Conservation (phyloP, 352 stramenopile genomes). For the Blastocystis sp. region DNA sequence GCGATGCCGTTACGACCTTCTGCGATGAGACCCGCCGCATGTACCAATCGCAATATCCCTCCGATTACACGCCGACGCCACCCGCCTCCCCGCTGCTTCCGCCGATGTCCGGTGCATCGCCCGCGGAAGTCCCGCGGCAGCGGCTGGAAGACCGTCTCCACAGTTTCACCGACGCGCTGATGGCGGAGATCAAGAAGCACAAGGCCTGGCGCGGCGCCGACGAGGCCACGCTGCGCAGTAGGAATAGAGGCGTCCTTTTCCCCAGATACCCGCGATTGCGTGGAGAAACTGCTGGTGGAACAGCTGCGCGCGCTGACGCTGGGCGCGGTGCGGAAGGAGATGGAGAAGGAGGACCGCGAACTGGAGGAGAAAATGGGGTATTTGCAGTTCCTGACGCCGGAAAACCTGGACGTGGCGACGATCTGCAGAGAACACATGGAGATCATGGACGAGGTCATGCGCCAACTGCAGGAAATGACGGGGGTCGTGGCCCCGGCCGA, state of each 20-base stretch:
- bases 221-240: not conserved
- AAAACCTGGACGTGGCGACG: slow-evolving; percentile 76
- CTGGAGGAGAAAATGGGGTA: slow-evolving; percentile 71
- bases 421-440: slow-evolving; percentile 72
- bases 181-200: slow-evolving; percentile 46
- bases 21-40: slow-evolving; percentile 6
- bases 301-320: slow-evolving; percentile 72
- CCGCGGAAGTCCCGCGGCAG: not conserved
- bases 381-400: slow-evolving; percentile 71
- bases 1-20: slow-evolving; percentile 1
- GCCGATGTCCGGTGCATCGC: not conserved
- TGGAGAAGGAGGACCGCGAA: slow-evolving; percentile 69
- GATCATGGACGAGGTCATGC: slow-evolving; percentile 74
- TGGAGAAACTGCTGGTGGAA: slow-evolving; percentile 81
- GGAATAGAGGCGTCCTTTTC: not conserved
- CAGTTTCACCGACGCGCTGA: slow-evolving; percentile 41
- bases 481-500: slow-evolving; percentile 71
- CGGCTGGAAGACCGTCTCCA: slow-evolving; percentile 52
- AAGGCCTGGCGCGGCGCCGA: slow-evolving; percentile 15
- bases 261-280: slow-evolving; percentile 66
- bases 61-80: not conserved
- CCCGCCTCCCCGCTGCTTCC: not conserved
- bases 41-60: not conserved
- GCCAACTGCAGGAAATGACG: slow-evolving; percentile 78
- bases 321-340: slow-evolving; percentile 66